Percentiles rank a stretch among this genome's conserved stretches.
Conservation (phyloP, 2,329 filamentous ascomycete genomes). For the Trichophyton simii region DNA sequence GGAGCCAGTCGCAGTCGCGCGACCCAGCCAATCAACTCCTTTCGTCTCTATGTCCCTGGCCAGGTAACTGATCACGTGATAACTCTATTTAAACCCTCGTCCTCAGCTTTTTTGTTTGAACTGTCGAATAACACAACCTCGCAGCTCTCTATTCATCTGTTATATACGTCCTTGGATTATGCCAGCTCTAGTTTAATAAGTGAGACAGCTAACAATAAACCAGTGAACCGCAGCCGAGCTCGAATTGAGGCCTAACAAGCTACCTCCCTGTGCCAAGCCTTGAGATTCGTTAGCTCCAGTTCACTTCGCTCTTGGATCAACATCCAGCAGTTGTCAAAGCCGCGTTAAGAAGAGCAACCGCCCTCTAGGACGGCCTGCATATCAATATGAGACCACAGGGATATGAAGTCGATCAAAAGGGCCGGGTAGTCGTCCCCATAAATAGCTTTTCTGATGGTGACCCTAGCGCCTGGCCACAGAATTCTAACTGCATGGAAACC, state of each 20-base stretch:
- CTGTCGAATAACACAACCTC: too few relatives aligned
- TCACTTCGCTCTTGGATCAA: neutral
- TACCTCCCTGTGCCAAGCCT: neutral
- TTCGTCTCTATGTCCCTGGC: too few relatives aligned
- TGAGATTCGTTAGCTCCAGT: neutral
- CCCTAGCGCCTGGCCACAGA: conserved; percentile 25
- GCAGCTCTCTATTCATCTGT: too few relatives aligned
- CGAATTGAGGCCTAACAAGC: neutral
- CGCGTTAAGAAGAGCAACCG: neutral
- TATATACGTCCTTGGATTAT: too few relatives aligned
- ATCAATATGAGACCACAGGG: neutral
- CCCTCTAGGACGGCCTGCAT: neutral
- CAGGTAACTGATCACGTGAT: too few relatives aligned
- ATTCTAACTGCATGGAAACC: conserved; percentile 22
- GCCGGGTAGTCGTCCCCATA: conserved; percentile 21
- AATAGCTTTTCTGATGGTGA: conserved; percentile 30
- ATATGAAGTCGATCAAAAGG: neutral
- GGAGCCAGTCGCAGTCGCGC: too few relatives aligned
- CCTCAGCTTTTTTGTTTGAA: too few relatives aligned
- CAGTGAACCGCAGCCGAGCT: too few relatives aligned
- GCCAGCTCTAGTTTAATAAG: too few relatives aligned
- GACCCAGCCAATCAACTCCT: too few relatives aligned
- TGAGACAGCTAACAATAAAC: too few relatives aligned
- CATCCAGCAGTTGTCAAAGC: neutral
- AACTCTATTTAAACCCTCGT: too few relatives aligned